Conservation (phyloP, 345 rosid genomes). For the Cardamine resedifolia region DNA sequence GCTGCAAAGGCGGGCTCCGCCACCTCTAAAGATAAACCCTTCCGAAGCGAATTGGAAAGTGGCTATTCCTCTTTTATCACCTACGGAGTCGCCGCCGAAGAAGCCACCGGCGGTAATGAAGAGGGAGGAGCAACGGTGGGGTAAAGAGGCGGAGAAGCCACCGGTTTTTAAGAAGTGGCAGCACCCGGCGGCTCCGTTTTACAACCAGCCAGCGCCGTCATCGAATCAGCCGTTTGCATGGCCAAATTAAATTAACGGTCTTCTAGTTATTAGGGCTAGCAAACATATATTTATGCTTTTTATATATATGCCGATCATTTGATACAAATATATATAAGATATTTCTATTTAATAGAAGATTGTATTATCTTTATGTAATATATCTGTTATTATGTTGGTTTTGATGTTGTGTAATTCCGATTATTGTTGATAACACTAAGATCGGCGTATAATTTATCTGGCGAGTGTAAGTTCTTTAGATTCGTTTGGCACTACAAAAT, state of each 20-base stretch:
- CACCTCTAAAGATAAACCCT: conserved; percentile 60
- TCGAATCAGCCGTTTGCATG: conserved; percentile 51
- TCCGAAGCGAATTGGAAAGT: conserved; percentile 60
- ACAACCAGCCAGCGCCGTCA: conserved; percentile 47
- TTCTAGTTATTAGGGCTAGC: conserved; percentile 19
- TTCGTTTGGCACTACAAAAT: background rate
- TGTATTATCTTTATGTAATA: background rate
- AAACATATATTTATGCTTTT: background rate
- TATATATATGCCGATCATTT: background rate
- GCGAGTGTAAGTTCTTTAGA: background rate
- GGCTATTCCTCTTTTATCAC: conserved; percentile 93
- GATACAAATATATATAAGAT: background rate
- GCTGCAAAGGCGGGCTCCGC: conserved; percentile 79
- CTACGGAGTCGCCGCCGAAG: conserved; percentile 63
- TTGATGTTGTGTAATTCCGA: background rate
- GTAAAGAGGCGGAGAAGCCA: conserved; percentile 39
- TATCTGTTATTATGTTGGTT: background rate
- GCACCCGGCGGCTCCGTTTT: conserved; percentile 91
- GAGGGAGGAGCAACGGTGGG: conserved; percentile 38
- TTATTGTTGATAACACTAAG: background rate
- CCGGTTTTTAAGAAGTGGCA: conserved; percentile 82
- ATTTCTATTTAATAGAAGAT: background rate
- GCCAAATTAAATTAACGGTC: conserved; percentile 36
- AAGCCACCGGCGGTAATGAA: conserved; percentile 31
- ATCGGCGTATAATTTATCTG: background rate